Conservation (phyloP, 1,284 basidiomycete genomes). For the Cryptococcus sp. region DNA sequence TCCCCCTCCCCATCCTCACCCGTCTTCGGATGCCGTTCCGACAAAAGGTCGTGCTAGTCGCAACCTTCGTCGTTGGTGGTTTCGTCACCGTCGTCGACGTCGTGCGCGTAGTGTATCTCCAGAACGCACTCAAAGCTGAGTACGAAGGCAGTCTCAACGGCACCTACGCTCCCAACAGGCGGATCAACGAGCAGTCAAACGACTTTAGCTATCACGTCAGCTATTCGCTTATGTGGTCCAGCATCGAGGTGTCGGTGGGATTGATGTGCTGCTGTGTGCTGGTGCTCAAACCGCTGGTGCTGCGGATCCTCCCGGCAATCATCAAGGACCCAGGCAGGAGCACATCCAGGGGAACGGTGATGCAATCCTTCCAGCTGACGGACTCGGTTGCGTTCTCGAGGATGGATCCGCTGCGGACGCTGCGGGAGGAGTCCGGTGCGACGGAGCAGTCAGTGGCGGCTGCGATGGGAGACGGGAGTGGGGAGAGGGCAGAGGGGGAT, state of each 20-base stretch:
- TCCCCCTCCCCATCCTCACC: constrained; percentile 48
- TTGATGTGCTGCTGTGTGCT: constrained; percentile 45
- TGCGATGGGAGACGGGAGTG: too few species aligned
- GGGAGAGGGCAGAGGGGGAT: constrained; percentile 16
- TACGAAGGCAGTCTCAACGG: constrained; percentile 5
- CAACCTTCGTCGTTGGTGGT: constrained; percentile 46
- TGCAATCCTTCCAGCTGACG: too few species aligned
- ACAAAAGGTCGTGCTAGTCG: constrained; percentile 46
- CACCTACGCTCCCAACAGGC: background rate
- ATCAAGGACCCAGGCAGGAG: constrained; percentile 1
- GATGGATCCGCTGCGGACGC: too few species aligned
- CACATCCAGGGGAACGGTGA: too few species aligned
- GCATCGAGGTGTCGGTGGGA: constrained; percentile 46
- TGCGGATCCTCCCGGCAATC: constrained; percentile 31
- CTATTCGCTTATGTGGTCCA: constrained; percentile 46
- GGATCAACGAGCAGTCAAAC: constrained; percentile 12
- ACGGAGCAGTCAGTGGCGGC: too few species aligned
- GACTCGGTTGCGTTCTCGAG: too few species aligned
- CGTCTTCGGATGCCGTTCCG: constrained; percentile 43
- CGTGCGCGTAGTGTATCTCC: constrained; percentile 45
- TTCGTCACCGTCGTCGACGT: constrained; percentile 49
- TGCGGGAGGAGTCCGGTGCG: too few species aligned
- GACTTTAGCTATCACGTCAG: constrained; percentile 42
- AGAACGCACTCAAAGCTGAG: constrained; percentile 35
- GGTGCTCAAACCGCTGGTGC: constrained; percentile 48